Conservation (phyloP, 2,329 filamentous ascomycete species). For the Thermoascus crustaceus region DNA sequence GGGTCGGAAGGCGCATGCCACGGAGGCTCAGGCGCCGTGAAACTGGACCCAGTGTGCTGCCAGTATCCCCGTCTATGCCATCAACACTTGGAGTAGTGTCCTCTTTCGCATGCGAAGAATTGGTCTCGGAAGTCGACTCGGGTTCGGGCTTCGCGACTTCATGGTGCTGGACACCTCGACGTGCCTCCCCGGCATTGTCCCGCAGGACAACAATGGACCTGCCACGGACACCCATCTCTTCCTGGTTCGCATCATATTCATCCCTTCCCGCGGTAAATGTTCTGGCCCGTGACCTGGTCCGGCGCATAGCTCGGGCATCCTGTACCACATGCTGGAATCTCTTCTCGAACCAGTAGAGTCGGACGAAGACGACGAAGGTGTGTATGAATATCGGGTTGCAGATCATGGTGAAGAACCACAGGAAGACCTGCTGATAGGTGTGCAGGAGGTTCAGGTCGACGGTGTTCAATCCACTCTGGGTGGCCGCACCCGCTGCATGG, state of each 20-base stretch:
- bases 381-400: slow-evolving; percentile 81
- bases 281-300: slow-evolving; percentile 53
- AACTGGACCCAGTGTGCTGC: slow-evolving; percentile 8
- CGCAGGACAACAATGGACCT: slow-evolving; percentile 32
- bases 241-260: slow-evolving; percentile 26
- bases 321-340: slow-evolving; percentile 77
- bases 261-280: slow-evolving; percentile 40
- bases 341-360: slow-evolving; percentile 97
- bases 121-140: slow-evolving; percentile 18
- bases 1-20: slow-evolving; percentile 45
- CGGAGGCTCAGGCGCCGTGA: slow-evolving; percentile 45
- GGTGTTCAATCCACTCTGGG: slow-evolving; percentile 89
- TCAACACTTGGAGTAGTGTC: slow-evolving; percentile 15
- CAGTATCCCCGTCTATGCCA: slow-evolving; percentile 6
- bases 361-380: slow-evolving; percentile 78
- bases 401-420: slow-evolving; percentile 64
- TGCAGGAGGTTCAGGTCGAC: slow-evolving; percentile 56
- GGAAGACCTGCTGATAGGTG: slow-evolving; percentile 64
- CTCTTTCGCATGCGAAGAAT: slow-evolving; percentile 14
- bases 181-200: slow-evolving; percentile 22
- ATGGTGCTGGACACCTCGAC: slow-evolving; percentile 13
- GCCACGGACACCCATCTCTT: slow-evolving; percentile 31
- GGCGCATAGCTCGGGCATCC: slow-evolving; percentile 60
- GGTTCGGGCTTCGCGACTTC: slow-evolving; percentile 14
- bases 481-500: slow-evolving; percentile 76